These are phyloP conservation scores for Symbiodinium pilosum DNA, from an alignment of 73 alveolate genomes.

Conservation along the genomic window DNA sequence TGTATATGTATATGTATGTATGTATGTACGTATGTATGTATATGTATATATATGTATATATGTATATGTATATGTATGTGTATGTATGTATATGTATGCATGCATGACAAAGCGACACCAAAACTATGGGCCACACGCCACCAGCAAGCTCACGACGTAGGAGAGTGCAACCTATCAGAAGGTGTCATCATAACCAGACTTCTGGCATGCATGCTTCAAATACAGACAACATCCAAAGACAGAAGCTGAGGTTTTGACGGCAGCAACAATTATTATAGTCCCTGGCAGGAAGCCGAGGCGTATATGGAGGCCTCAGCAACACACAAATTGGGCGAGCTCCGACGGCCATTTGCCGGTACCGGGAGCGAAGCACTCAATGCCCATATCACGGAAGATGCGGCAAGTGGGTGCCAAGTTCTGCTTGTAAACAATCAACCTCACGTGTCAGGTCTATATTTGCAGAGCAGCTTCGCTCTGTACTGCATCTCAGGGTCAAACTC, in stretches of 20 bases:
- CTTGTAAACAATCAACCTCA: conserved; percentile 66
- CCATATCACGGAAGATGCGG: conserved; percentile 41
- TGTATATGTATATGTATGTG: no score
- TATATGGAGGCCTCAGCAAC: not conserved
- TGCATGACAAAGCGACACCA: no score
- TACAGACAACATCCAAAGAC: not conserved
- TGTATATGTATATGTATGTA: no score
- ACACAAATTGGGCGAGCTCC: no score
- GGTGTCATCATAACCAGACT: no score
- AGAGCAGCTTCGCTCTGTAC: not conserved
- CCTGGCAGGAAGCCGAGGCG: conserved; percentile 7
- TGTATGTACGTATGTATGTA: not conserved
- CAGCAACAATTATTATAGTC: not conserved
- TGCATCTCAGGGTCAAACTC: not conserved
- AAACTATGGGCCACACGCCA: not conserved
- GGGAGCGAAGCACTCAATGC: conserved; percentile 35
- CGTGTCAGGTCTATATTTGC: not conserved
- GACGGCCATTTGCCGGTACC: no score
- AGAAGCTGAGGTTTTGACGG: not conserved
- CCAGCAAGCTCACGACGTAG: conserved; percentile 16
- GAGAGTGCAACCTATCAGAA: not conserved
- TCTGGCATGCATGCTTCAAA: no score
- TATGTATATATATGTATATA: no score
- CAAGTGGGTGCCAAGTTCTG: conserved; percentile 80
- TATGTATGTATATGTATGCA: no score